Conservation (phyloP, 345 rosid species). For the Theobroma cacao region DNA sequence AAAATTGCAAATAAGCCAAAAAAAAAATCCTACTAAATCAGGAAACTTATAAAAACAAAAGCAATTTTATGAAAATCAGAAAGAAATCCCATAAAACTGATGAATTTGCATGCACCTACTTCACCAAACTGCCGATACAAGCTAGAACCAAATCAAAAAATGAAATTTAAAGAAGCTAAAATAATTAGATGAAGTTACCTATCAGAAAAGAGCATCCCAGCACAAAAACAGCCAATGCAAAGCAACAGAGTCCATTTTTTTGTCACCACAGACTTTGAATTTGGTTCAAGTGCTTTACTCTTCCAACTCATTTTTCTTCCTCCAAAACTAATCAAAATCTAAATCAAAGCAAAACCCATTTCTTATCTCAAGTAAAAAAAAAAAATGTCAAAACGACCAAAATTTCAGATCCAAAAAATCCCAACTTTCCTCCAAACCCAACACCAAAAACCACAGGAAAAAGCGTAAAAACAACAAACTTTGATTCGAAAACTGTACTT, state of each 20-base stretch:
- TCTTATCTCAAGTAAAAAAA: constrained; percentile 27
- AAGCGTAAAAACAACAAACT: not conserved
- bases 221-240: constrained; percentile 90
- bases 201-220: constrained; percentile 85
- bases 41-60: constrained; percentile 7
- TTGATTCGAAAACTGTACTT: not conserved
- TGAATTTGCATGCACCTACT: not conserved
- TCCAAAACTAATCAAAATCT: constrained; percentile 26
- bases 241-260: constrained; percentile 80
- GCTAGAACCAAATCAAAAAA: constrained; percentile 1
- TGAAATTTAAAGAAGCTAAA: not conserved
- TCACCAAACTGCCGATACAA: not conserved
- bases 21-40: constrained; percentile 13
- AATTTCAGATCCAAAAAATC: constrained; percentile 41
- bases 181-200: constrained; percentile 34
- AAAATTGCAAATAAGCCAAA: not conserved
- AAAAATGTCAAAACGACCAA: constrained; percentile 26
- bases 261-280: constrained; percentile 50
- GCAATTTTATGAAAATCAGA: constrained; percentile 7
- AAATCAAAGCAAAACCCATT: constrained; percentile 28
- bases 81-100: constrained; percentile 13
- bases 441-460: not conserved
- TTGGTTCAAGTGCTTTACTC: constrained; percentile 51
- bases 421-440: constrained; percentile 14
- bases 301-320: constrained; percentile 55